Evolutionary conservation across 139 green algal genomes (phyloP).

Genomic region (Picochlorum sp.): DNA sequence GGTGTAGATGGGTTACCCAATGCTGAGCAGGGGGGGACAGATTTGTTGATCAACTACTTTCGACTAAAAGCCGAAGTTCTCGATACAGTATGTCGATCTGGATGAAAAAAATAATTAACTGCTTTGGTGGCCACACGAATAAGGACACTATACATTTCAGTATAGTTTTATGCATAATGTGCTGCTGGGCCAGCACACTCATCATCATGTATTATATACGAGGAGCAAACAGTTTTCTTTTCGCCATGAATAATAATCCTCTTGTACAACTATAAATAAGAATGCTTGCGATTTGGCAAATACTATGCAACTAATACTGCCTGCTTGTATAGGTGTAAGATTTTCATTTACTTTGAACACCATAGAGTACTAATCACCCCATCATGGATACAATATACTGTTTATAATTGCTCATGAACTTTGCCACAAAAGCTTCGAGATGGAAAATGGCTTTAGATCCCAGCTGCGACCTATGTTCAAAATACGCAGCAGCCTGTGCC

Average conservation of each 20-base stretch:
- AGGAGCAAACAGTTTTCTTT: no score
- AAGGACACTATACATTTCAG: no score
- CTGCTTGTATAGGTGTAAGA: neutral
- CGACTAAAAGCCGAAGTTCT: conserved; percentile 5
- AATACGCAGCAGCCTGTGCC: conserved; percentile 49
- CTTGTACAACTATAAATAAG: neutral
- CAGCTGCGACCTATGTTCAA: conserved; percentile 82
- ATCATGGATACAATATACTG: conserved; percentile 32
- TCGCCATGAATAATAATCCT: no score
- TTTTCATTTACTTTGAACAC: neutral
- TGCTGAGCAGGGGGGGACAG: conserved; percentile 6
- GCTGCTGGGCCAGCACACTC: no score
- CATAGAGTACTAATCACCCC: neutral
- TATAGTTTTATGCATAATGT: no score
- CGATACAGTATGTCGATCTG: neutral
- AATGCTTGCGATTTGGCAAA: neutral
- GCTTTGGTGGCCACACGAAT: neutral
- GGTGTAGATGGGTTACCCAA: neutral
- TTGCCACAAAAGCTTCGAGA: conserved; percentile 92
- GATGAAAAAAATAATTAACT: neutral
- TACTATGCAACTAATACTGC: neutral
- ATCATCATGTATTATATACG: no score
- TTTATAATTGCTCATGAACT: conserved; percentile 91
- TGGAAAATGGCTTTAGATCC: conserved; percentile 95
- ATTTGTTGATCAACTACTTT: conserved; percentile 11